Conservation (phyloP, 176 grass and related monocot species). For the Oryza officinalis region DNA sequence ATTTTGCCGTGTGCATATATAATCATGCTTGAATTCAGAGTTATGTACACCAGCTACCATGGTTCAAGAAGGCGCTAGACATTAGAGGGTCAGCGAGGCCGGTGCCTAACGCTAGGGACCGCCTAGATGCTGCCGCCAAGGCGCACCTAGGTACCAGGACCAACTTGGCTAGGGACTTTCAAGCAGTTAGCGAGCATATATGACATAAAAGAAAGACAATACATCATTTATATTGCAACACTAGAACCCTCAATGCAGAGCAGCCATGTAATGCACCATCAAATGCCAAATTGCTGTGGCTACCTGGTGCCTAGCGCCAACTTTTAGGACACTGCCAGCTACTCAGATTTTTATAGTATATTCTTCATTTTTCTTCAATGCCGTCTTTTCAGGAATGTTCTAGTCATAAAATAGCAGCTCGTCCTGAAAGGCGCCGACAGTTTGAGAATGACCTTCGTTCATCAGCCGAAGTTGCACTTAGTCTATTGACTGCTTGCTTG, state of each 20-base stretch:
- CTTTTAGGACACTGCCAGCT: not conserved
- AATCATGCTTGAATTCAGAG: not conserved
- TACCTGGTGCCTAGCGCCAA: not conserved
- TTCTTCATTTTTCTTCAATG: slow-evolving; percentile 4
- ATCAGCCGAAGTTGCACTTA: slow-evolving; percentile 76
- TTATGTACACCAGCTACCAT: not conserved
- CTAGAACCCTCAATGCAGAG: not conserved
- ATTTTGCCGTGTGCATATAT: not conserved
- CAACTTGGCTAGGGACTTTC: no score
- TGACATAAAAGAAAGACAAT: not conserved
- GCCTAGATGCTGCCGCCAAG: not conserved
- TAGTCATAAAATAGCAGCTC: slow-evolving; percentile 91
- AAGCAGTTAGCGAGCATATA: not conserved
- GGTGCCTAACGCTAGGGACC: no score
- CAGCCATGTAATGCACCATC: no score
- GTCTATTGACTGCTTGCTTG: slow-evolving; percentile 90
- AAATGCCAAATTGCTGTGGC: not conserved
- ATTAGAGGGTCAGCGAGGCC: no score
- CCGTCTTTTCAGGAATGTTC: slow-evolving; percentile 73
- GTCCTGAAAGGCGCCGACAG: slow-evolving; percentile 85
- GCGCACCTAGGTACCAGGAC: not conserved
- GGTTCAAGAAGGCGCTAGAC: no score
- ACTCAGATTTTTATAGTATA: not conserved
- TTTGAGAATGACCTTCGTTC: slow-evolving; percentile 90
- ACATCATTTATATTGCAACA: not conserved